Conservation (phyloP, 805 yeast species). For the Kregervanrija fluxuum region DNA sequence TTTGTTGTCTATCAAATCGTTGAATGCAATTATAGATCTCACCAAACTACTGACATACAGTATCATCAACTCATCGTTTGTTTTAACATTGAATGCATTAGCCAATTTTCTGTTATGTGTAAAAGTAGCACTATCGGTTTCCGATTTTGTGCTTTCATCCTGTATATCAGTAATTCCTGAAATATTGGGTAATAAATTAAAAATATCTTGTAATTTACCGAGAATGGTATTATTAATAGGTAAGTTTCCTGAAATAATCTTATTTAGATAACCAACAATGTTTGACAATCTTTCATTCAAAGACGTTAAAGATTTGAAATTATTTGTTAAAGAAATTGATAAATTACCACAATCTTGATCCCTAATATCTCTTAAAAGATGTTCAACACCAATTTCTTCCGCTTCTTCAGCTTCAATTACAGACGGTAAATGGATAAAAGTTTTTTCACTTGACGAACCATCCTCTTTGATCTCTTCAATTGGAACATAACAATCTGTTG, state of each 20-base stretch:
- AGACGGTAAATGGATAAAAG: constrained; percentile 90
- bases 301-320: constrained; percentile 81
- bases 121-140: constrained; percentile 5
- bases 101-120: constrained; percentile 33
- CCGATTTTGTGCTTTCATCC: constrained; percentile 5
- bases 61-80: constrained; percentile 95
- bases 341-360: constrained; percentile 95
- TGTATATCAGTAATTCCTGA: constrained; percentile 29
- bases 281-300: constrained; percentile 71
- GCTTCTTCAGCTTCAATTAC: constrained; percentile 96
- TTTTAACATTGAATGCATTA: constrained; percentile 81
- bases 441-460: constrained; percentile 86
- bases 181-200: constrained; percentile 80
- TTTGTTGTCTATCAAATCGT: constrained; percentile 93
- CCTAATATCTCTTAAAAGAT: constrained; percentile 84
- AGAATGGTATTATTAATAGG: constrained; percentile 88
- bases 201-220: constrained; percentile 90
- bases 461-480: constrained; percentile 94
- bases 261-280: constrained; percentile 69
- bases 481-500: constrained; percentile 91
- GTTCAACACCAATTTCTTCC: constrained; percentile 98
- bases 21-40: constrained; percentile 92
- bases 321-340: constrained; percentile 81
- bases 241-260: constrained; percentile 60
- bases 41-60: constrained; percentile 85